Conservation (phyloP, 768 basidiomycete species). For the Kockovaella imperatae region DNA sequence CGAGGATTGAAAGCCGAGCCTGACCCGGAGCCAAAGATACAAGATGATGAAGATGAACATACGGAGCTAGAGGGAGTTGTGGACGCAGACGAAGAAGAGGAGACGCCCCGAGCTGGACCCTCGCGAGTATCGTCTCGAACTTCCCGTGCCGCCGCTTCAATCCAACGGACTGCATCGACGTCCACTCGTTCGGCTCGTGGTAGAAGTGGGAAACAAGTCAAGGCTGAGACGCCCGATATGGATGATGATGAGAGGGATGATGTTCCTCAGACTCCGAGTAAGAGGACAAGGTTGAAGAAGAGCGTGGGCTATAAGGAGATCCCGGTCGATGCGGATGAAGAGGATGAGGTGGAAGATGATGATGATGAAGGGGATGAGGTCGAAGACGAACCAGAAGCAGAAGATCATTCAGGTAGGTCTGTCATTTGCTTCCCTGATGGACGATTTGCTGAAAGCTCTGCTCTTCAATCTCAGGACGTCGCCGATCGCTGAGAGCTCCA, state of each 20-base stretch:
- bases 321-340: not conserved
- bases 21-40: conserved; percentile 8
- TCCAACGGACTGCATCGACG: too few species aligned
- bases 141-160: too few species aligned
- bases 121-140: too few species aligned
- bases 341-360: conserved; percentile 2
- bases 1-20: not conserved
- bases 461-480: not conserved
- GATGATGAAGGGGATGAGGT: conserved; percentile 14
- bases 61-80: conserved; percentile 9
- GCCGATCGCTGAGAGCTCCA: not conserved
- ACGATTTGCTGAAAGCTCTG: not conserved
- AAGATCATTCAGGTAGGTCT: conserved; percentile 6
- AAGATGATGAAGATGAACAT: conserved; percentile 8
- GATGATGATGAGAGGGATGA: not conserved
- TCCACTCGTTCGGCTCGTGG: too few species aligned
- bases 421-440: not conserved
- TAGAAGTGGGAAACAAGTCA: not conserved
- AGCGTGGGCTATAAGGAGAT: conserved; percentile 1
- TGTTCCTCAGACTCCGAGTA: not conserved
- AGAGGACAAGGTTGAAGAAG: not conserved
- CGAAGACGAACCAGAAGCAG: conserved; percentile 16
- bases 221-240: not conserved
- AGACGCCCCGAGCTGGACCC: not conserved
- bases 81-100: conserved; percentile 14